Percentiles rank a stretch among this genome's conserved stretches.
Evolutionary conservation across 768 basidiomycete genomes (phyloP).

Genomic region (Leccinum arenicola): DNA sequence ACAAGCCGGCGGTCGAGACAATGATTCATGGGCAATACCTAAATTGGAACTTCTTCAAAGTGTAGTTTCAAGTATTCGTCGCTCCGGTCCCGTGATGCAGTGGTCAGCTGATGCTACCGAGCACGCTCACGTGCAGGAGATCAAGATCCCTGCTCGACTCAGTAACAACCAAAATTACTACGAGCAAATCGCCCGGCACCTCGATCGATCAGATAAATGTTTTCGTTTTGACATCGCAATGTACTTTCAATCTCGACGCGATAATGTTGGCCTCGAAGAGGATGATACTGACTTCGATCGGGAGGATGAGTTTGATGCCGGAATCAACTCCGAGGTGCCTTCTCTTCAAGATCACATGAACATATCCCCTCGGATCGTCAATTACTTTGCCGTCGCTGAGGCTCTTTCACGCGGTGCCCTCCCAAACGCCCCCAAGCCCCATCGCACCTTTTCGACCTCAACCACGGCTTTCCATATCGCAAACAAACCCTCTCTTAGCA

Average conservation of each 20-base stretch:
- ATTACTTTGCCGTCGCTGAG: not conserved
- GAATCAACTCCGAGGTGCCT: not conserved
- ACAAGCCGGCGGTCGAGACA: not conserved
- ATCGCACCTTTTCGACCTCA: not conserved
- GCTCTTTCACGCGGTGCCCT: not conserved
- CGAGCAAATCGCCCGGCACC: not conserved
- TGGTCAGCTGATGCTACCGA: not conserved
- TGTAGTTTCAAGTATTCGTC: not conserved
- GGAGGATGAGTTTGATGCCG: not conserved
- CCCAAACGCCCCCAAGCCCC: not conserved
- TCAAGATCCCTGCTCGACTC: not conserved
- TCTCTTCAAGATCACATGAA: not conserved
- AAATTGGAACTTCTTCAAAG: conserved; percentile 4
- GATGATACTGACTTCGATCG: not conserved
- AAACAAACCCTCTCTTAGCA: not conserved
- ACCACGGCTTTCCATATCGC: not conserved
- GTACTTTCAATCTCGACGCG: not conserved
- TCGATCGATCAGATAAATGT: not conserved
- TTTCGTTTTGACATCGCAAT: not conserved
- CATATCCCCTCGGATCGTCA: not conserved
- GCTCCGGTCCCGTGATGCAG: not conserved
- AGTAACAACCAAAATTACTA: not conserved
- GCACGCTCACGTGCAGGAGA: not conserved
- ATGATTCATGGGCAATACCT: not conserved
- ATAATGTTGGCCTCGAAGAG: not conserved